Conservation (phyloP, 83 land plant species). For the Thuja plicata region DNA sequence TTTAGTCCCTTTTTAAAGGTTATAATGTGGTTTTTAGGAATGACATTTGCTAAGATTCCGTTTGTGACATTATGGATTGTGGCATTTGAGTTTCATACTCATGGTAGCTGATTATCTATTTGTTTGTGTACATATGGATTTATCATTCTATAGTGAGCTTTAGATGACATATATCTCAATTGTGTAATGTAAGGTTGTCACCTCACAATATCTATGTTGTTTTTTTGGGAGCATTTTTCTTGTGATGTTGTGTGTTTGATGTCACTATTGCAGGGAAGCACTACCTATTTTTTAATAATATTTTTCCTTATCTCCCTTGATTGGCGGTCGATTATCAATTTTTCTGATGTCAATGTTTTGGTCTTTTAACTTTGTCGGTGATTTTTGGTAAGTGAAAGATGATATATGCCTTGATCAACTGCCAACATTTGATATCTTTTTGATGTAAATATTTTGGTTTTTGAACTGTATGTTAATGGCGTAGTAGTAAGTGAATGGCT, state of each 20-base stretch:
- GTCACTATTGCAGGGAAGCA: no score
- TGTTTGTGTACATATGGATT: not conserved
- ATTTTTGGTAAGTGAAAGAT: no score
- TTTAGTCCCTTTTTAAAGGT: not conserved
- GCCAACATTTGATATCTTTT: no score
- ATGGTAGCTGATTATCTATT: not conserved
- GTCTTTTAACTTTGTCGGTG: no score
- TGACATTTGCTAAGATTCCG: conserved; percentile 28
- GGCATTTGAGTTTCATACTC: conserved; percentile 6
- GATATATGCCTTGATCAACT: not conserved
- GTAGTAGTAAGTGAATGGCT: not conserved
- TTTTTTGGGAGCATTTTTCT: not conserved
- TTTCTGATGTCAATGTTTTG: no score
- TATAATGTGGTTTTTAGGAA: not conserved
- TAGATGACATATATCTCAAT: conserved; percentile 8
- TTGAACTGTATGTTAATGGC: not conserved
- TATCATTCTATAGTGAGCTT: conserved; percentile 5
- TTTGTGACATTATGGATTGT: conserved; percentile 21
- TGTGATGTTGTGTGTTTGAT: not conserved
- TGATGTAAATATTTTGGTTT: no score
- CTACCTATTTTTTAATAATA: no score
- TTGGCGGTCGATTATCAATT: no score
- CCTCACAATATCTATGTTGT: not conserved
- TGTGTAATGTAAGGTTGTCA: not conserved
- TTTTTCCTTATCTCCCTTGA: no score